Percentiles rank a stretch among this genome's conserved stretches.
phyloP scores from a whole-genome alignment of 148 eudicot species.

The Rhododendron williamsianum region DNA sequence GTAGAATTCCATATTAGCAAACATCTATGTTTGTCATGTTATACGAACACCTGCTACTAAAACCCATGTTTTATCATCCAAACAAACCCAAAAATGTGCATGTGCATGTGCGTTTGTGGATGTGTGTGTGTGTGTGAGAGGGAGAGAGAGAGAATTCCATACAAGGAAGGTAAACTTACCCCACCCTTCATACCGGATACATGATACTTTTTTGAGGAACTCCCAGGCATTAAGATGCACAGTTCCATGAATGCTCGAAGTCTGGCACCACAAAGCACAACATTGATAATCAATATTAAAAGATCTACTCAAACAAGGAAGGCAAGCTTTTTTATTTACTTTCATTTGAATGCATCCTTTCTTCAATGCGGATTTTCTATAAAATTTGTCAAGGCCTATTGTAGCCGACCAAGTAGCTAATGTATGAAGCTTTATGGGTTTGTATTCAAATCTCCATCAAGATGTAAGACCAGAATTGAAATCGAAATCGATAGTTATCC shows the following conservation, averaged over 20 bases:
- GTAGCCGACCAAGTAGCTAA: background rate
- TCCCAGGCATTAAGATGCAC: constrained; percentile 83
- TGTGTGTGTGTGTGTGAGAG: background rate
- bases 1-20: background rate
- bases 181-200: constrained; percentile 30
- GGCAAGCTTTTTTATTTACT: background rate
- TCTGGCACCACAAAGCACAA: constrained; percentile 36
- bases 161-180: constrained; percentile 32
- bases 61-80: background rate
- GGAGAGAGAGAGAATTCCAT: background rate
- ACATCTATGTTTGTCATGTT: background rate
- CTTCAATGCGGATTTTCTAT: background rate
- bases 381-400: constrained; percentile 2
- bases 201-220: constrained; percentile 44
- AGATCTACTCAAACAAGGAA: background rate
- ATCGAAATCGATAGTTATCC: background rate
- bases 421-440: background rate
- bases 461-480: background rate
- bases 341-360: background rate
- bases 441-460: background rate
- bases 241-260: constrained; percentile 95
- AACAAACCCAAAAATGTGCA: background rate
- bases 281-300: background rate
- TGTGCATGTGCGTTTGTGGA: too few relatives aligned
- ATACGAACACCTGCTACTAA: background rate